phyloP scores from a whole-genome alignment of 306 rosid species.

The Calophaca sinica region DNA sequence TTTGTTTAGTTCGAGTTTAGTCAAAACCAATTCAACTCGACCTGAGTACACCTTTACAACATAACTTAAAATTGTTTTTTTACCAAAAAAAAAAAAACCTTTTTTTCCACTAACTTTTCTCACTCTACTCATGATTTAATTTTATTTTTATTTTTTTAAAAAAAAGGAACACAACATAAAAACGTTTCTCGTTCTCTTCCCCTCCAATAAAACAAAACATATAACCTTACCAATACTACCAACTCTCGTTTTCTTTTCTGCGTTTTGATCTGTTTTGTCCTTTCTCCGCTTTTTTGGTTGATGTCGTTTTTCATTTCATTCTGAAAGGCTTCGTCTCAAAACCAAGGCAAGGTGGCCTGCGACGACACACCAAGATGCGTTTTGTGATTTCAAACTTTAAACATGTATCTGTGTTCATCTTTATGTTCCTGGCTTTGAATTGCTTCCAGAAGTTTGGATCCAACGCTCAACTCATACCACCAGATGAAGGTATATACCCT shows the following conservation, averaged over 20 bases:
- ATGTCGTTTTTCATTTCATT: slow-evolving; percentile 1
- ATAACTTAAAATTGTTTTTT: too few species aligned
- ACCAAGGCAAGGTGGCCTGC: neutral
- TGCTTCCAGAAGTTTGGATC: slow-evolving; percentile 56
- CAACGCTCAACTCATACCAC: slow-evolving; percentile 67
- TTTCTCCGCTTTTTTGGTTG: neutral
- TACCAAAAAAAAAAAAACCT: too few species aligned
- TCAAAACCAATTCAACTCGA: too few species aligned
- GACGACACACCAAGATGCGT: slow-evolving; percentile 42
- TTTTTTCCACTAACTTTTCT: too few species aligned
- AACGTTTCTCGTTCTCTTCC: slow-evolving; percentile 1
- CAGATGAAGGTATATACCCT: slow-evolving; percentile 68
- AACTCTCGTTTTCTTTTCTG: neutral
- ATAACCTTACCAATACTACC: neutral
- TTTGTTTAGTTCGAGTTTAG: too few species aligned
- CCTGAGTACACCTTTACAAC: too few species aligned
- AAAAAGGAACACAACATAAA: neutral
- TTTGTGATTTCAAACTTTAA: slow-evolving; percentile 46
- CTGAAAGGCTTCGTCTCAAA: neutral
- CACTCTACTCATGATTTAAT: too few species aligned
- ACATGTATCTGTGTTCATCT: slow-evolving; percentile 42
- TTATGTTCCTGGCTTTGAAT: slow-evolving; percentile 47
- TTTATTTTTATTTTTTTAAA: too few species aligned
- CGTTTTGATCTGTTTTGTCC: neutral
- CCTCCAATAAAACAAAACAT: slow-evolving; percentile 16